phyloP scores from a whole-genome alignment of 169 alveolate genomes.

The Cryptosporidium andersoni region DNA sequence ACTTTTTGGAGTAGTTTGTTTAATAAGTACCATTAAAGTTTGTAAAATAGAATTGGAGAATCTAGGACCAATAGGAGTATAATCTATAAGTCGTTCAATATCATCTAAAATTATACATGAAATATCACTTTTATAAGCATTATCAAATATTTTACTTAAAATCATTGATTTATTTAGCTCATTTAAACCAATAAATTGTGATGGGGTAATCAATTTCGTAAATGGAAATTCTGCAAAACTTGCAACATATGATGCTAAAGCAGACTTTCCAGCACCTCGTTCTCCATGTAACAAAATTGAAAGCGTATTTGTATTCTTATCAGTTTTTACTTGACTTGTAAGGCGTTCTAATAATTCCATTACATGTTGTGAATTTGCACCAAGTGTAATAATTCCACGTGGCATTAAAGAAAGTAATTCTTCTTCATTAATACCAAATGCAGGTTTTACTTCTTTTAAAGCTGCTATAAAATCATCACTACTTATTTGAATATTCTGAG shows the following conservation, averaged over 20 bases:
- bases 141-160: slow-evolving; percentile 95
- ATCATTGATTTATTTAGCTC: slow-evolving; percentile 85
- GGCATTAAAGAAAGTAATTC: slow-evolving; percentile 76
- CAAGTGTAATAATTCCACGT: slow-evolving; percentile 73
- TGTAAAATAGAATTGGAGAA: slow-evolving; percentile 95
- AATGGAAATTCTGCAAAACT: slow-evolving; percentile 93
- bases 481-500: slow-evolving; percentile 80
- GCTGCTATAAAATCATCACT: slow-evolving; percentile 93
- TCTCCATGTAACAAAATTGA: slow-evolving; percentile 93
- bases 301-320: slow-evolving; percentile 76
- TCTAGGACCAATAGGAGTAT: slow-evolving; percentile 96
- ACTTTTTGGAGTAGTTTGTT: slow-evolving; percentile 94
- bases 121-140: slow-evolving; percentile 95
- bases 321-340: slow-evolving; percentile 56
- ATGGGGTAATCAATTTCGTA: slow-evolving; percentile 95
- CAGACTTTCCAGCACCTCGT: slow-evolving; percentile 96
- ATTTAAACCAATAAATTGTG: slow-evolving; percentile 90
- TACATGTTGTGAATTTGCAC: slow-evolving; percentile 13
- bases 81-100: slow-evolving; percentile 96
- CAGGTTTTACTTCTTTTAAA: slow-evolving; percentile 94
- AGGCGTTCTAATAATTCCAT: slow-evolving; percentile 45
- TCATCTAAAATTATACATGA: slow-evolving; percentile 93
- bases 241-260: slow-evolving; percentile 96
- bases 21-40: slow-evolving; percentile 92
- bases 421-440: slow-evolving; percentile 93